Percentiles rank a stretch among this genome's conserved stretches.
These are phyloP conservation scores for Byssochlamys sp. DNA, from an alignment of 2,329 filamentous ascomycete species.

Conservation along the genomic window DNA sequence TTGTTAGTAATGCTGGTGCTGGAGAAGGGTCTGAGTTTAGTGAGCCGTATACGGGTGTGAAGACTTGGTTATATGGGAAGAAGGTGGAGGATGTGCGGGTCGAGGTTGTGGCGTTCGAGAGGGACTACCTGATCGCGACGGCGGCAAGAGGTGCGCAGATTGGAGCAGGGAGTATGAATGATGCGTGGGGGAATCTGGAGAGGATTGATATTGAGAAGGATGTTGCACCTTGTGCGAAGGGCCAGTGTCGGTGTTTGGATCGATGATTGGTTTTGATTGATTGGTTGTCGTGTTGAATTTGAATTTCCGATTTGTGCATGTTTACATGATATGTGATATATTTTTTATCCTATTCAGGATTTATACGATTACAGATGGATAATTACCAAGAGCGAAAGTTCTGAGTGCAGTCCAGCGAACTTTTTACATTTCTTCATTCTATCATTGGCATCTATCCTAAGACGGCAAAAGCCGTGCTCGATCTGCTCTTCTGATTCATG, in stretches of 20 bases:
- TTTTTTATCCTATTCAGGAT: no score
- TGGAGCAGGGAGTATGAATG: conserved; percentile 13
- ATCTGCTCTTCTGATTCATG: not conserved
- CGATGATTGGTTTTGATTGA: not conserved
- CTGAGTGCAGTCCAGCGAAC: not conserved
- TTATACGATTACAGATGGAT: no score
- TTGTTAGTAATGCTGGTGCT: conserved; percentile 2
- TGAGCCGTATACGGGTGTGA: conserved; percentile 31
- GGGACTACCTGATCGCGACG: conserved; percentile 50
- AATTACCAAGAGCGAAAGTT: no score
- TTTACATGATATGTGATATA: no score
- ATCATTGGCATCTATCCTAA: not conserved
- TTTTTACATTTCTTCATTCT: not conserved
- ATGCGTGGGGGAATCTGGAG: conserved; percentile 33
- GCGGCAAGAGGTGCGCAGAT: conserved; percentile 37
- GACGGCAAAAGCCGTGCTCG: not conserved
- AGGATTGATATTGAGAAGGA: conserved; percentile 41
- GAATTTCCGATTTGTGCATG: not conserved
- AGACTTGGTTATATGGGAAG: conserved; percentile 41
- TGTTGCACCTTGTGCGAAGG: conserved; percentile 32
- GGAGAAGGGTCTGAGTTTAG: conserved; percentile 18
- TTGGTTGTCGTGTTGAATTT: not conserved
- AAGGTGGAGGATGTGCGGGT: conserved; percentile 45
- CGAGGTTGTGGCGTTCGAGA: conserved; percentile 50
- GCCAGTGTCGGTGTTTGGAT: conserved; percentile 25